A percentile compares a stretch with the other conserved stretches of the same genome.
Evolutionary conservation across 768 basidiomycete genomes (phyloP).

Genomic region (Lepiota venenata): DNA sequence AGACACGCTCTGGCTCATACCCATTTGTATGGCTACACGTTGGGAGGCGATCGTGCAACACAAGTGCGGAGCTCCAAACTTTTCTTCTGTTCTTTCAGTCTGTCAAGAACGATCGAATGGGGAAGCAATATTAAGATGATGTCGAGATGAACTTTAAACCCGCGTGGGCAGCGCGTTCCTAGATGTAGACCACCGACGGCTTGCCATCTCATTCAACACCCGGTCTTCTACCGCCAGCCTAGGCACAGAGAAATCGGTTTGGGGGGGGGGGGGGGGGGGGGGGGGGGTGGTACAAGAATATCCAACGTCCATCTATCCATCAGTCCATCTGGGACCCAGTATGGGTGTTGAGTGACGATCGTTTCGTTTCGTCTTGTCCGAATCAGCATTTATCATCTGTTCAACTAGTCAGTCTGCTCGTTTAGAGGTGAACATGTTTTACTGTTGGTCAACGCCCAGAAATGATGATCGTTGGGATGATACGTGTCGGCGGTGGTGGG

Average conservation of each 20-base stretch:
- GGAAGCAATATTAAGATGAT: conserved; percentile 1
- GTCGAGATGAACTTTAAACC: neutral
- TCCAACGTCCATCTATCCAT: neutral
- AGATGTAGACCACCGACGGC: neutral
- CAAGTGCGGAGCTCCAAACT: too few relatives aligned
- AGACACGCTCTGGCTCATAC: too few relatives aligned
- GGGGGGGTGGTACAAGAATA: too few relatives aligned
- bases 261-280: too few relatives aligned
- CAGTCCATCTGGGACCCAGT: neutral
- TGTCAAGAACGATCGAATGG: neutral
- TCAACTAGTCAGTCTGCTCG: too few relatives aligned
- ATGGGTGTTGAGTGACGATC: neutral
- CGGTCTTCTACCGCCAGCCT: neutral
- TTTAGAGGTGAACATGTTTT: too few relatives aligned
- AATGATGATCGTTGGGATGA: conserved; percentile 3
- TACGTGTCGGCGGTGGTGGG: neutral
- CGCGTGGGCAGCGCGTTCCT: neutral
- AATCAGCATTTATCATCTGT: too few relatives aligned
- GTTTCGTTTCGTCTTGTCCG: neutral
- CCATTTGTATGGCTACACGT: too few relatives aligned
- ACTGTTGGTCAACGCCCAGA: neutral
- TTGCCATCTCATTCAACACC: neutral
- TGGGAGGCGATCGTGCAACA: too few relatives aligned
- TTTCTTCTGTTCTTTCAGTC: neutral
- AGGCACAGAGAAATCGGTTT: neutral